Base-by-base conservation (phyloP, 148 eudicot species). In the Persicaria tinctoria region DNA sequence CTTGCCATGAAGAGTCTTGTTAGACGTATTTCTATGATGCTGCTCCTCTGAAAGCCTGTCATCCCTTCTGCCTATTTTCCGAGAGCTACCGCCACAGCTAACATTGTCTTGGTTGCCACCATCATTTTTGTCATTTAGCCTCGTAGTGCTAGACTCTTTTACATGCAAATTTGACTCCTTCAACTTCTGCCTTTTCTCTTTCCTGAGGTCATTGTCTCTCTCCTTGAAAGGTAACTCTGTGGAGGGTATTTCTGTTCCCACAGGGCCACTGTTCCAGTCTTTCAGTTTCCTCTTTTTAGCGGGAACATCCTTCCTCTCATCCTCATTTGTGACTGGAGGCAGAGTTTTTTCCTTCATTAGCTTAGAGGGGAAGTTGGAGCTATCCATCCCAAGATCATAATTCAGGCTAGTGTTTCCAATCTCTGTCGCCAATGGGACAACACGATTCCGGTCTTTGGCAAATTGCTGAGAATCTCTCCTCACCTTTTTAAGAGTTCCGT, bases 231-330 rank as follows among this genome's bases (percentile, higher is more conserved):
- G 63, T 38, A 38, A 46, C 17, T 66, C 48, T 17, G 48, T 10
- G 44, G 48, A 66, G 48, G 62, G 47, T 18, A 17, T 38, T 48
- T 49, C 80, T 16, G 68, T 53, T 41, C 49, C 13, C 18, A 46
- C n/a, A 62, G 49, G 54, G 57, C 51, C 54, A 62, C 62, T 57
- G 46, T 14, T 16, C 46, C 50, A 69, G 81, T 83, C 80, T 53
- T 79, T 81, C 72, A 76, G 13, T 79, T 86, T 83, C 62, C 86
- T 86, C 81, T 76, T 85, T 78, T 74, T 86, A 72, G 78, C 75
- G 51, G 70, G 73, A 12, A 64, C 50, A 69, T 77, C 83, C 53
- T 73, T 63, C 41, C 51, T 63, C 54, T 79, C 78, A 32, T 46
- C 49, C 72, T 75, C 77, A 55, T 75, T 60, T 38, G 77, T 1